These are phyloP conservation scores for Pichia sp. DNA, from an alignment of 1,139 yeast species.

Conservation along the genomic window DNA sequence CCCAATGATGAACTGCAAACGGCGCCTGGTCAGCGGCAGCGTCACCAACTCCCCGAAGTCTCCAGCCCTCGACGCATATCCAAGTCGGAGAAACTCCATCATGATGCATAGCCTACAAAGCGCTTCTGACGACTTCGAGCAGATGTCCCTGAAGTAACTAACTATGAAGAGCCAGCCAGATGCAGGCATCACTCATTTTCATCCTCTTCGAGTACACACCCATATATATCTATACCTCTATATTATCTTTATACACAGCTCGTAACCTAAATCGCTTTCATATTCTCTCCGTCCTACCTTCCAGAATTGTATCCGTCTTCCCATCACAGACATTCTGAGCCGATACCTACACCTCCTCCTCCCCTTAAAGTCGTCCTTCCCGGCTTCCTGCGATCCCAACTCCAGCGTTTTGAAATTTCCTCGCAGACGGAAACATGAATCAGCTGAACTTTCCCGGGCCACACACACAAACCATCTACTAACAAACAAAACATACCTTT, in stretches of 20 bases:
- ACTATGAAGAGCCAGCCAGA: background rate
- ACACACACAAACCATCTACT: background rate
- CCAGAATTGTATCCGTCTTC: background rate
- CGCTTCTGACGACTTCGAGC: conserved; percentile 24
- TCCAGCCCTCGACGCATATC: conserved; percentile 20
- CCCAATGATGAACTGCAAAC: conserved; percentile 16
- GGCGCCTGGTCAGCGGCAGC: conserved; percentile 24
- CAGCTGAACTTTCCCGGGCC: background rate
- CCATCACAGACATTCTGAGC: no score
- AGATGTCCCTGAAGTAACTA: conserved; percentile 19
- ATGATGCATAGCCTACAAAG: conserved; percentile 19
- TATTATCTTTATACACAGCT: background rate
- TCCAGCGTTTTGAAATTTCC: background rate
- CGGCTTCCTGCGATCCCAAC: background rate
- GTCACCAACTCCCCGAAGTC: conserved; percentile 18
- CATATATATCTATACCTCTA: background rate
- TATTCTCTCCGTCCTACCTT: background rate
- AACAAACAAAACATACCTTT: no score
- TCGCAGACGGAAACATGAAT: background rate
- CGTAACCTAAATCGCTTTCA: background rate
- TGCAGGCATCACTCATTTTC: background rate
- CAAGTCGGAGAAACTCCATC: conserved; percentile 22
- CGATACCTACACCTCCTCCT: background rate
- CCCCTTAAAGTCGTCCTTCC: background rate
- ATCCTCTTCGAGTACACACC: background rate